Evolutionary conservation across 2,329 filamentous ascomycete species (phyloP).

Genomic region (Colletotrichum nymphaeae): DNA sequence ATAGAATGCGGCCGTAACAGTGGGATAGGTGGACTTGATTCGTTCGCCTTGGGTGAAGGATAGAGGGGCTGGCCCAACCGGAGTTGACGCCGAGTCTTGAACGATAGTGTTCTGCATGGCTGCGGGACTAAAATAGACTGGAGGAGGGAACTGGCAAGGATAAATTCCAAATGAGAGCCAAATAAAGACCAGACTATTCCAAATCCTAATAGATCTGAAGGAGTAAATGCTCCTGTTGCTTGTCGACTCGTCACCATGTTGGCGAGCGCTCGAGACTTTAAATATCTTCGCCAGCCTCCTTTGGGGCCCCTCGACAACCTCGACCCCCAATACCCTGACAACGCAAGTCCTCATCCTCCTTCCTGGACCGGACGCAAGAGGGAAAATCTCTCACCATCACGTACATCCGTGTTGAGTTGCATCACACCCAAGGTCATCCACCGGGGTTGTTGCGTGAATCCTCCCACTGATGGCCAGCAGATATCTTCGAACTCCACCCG

Average conservation of each 20-base stretch:
- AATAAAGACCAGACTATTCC: slow-evolving; percentile 23
- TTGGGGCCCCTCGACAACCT: not conserved
- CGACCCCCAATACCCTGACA: not conserved
- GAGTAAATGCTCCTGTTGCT: slow-evolving; percentile 28
- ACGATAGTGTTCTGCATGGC: slow-evolving; percentile 16
- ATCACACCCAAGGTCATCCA: slow-evolving; percentile 18
- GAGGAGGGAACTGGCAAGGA: slow-evolving; percentile 7
- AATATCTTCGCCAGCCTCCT: slow-evolving; percentile 20
- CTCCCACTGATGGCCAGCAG: not conserved
- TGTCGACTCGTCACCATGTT: not conserved
- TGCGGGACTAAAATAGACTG: slow-evolving; percentile 29
- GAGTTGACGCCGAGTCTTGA: slow-evolving; percentile 15
- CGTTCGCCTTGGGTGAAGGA: slow-evolving; percentile 22
- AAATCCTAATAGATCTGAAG: slow-evolving; percentile 13
- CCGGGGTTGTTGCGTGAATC: not conserved
- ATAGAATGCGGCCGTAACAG: slow-evolving; percentile 36
- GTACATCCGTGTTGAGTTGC: slow-evolving; percentile 27
- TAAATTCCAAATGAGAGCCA: slow-evolving; percentile 26
- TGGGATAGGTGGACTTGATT: slow-evolving; percentile 20
- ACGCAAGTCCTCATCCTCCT: not conserved
- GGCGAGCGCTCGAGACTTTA: slow-evolving; percentile 24
- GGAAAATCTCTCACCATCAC: slow-evolving; percentile 9
- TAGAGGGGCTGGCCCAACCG: slow-evolving; percentile 20
- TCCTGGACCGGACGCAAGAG: slow-evolving; percentile 14
- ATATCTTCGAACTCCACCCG: slow-evolving; percentile 11